Base-by-base conservation (phyloP, 768 basidiomycete genomes). In the Fibroporia radiculosa region DNA sequence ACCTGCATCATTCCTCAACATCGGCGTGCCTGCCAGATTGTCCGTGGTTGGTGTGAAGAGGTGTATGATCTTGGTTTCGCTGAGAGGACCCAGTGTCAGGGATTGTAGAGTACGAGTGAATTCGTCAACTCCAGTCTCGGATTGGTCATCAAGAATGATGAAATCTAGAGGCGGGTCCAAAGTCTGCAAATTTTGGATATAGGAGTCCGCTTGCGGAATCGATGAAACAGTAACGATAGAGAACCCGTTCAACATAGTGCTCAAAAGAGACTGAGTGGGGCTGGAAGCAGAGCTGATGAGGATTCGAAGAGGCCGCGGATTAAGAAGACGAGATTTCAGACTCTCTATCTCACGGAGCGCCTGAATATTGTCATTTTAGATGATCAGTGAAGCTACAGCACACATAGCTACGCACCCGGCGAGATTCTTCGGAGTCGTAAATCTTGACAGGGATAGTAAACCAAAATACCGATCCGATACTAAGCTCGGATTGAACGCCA, bases 31-130 rank as follows among this genome's bases (percentile, higher is more conserved):
- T 5, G 74, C 67, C 29, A 72, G 66, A 25, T 59, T 51, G 49
- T 74, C 78, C 18, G 78, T 77, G 1, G 79, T 82, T 1, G 83
- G 84, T 1, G 83, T 84, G 57, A 82, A 84, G 16, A 87, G 65
- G 49, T 85, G 83, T 12, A 87, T 69, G 44, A 84, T 64, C 62
- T 80, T 82, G 3, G 82, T 79, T 10, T 80, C 74, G 20, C 57
- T 56, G 6, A 80, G 66, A 3, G 66, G 49, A 6, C 54, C 56
- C 13, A 60, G 58, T 10, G 61, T 51, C 1, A 74, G 57, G 8
- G 68, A 64, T 41, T 69, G 68, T 27, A 82, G 54, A 42, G 73
- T 64, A 20, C 65, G 70, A 35, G 74, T 69, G n/a, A 85, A 58
- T 36, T 77, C 73, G 48, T 81, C 76, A 1, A 76, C 74, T 32